Base-by-base conservation (phyloP, 2,329 filamentous ascomycete genomes). In the Hypoxylon sp. region DNA sequence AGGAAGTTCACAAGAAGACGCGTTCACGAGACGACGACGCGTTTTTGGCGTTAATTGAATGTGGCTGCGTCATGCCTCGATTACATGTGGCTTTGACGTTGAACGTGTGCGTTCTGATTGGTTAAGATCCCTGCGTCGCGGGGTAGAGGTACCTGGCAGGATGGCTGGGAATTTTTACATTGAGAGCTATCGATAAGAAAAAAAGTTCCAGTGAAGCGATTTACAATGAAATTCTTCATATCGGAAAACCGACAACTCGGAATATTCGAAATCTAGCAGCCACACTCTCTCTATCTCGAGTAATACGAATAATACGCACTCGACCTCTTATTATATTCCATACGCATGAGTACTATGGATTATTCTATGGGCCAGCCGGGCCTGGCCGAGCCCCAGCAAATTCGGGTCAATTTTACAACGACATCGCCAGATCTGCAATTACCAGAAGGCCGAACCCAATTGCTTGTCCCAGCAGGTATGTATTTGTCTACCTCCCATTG, bases 381-480 rank as follows among this genome's bases (percentile, higher is more conserved):
- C 32, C 60, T 67, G 63, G 72, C 75, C 69, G 77, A 77, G 62
- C 60, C 74, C 60, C 74, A 76, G 50, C 89, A 90, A 79, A 84
- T 91, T 68, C 89, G 89, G 80, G 89, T 92, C 67, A 83, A 89
- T 79, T 91, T 92, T 80, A 89, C 86, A 65, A 91, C 89, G 49
- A 85, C 84, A 61, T 86, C 89, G 68, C 79, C 84, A 60, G 88
- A 90, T 69, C 81, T 91, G 59, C 84, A 90, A 75, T 82, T 91
- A 49, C 87, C 88, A 60, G 88, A 91, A 72, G 83, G 82, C 72
- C 90, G 87, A 78, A 82, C 83, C 61, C 86, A 90, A 75, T 81
- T 91, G 52, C 84, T 90, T 56, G 88, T 91, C 3, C 89, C 89
- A 11, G 85, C 86, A 71, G 85, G 87, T 88, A 76, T 66, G 80